A percentile compares a stretch with the other conserved stretches of the same genome.
These are phyloP conservation scores for Knufia petricola DNA, from an alignment of 2,329 filamentous ascomycete species.

Conservation along the genomic window DNA sequence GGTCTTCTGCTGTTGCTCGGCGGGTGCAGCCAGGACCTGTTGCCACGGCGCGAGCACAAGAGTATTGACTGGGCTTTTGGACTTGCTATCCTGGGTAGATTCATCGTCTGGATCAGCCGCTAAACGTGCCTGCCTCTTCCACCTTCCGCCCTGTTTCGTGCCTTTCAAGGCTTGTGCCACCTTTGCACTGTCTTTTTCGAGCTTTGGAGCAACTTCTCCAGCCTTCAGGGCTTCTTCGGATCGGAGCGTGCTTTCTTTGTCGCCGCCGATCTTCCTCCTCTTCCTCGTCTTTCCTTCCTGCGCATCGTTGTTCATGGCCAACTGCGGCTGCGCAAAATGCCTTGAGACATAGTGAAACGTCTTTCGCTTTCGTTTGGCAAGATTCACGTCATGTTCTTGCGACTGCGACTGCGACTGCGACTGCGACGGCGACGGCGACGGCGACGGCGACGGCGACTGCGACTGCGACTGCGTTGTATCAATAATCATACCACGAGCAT, in stretches of 20 bases:
- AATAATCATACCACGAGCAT: conserved; percentile 1
- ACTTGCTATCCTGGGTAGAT: neutral
- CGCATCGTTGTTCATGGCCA: conserved; percentile 6
- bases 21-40: conserved; percentile 12
- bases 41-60: conserved; percentile 7
- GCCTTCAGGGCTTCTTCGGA: neutral
- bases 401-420: conserved; percentile 10
- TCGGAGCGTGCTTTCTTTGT: neutral
- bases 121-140: neutral
- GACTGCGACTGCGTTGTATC: conserved; percentile 11
- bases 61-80: too few relatives aligned
- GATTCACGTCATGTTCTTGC: conserved; percentile 6
- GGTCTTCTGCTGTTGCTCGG: conserved; percentile 14
- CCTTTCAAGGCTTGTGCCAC: neutral
- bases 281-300: conserved; percentile 1
- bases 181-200: neutral
- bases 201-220: neutral
- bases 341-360: conserved; percentile 19
- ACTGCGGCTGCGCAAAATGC: conserved; percentile 14
- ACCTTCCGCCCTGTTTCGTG: neutral
- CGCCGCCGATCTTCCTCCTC: conserved; percentile 3
- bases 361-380: conserved; percentile 9
- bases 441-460: conserved; percentile 13
- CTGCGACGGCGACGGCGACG: conserved; percentile 16
- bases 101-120: neutral